Percentiles rank a stretch among this genome's conserved stretches.
These are phyloP conservation scores for Xylaria sp. DNA, from an alignment of 495 filamentous ascomycete genomes.

Conservation along the genomic window DNA sequence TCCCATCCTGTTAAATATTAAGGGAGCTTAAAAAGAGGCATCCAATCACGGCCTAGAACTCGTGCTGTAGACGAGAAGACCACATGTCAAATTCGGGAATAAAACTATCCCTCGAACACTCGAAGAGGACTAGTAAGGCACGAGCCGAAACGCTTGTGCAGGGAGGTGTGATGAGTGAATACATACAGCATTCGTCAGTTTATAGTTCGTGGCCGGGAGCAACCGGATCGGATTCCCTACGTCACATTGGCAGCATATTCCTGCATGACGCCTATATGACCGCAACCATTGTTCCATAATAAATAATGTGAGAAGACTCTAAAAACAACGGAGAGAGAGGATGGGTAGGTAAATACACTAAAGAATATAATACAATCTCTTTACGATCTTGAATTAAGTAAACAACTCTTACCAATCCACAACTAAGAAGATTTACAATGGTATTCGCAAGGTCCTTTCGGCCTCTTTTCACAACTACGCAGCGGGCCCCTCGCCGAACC, in stretches of 20 bases:
- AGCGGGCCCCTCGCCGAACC: background rate
- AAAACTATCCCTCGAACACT: background rate
- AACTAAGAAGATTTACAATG: background rate
- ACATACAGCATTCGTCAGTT: background rate
- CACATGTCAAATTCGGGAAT: background rate
- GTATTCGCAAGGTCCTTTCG: background rate
- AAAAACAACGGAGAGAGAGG: background rate
- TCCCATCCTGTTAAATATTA: too few species aligned
- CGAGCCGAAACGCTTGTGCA: too few species aligned
- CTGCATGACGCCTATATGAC: slow-evolving; percentile 25
- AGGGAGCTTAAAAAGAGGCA: too few species aligned
- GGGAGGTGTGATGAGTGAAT: background rate
- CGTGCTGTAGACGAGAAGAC: background rate
- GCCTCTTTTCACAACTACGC: background rate
- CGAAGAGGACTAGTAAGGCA: slow-evolving; percentile 14
- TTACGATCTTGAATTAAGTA: background rate
- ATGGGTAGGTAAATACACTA: background rate
- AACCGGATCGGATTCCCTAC: slow-evolving; percentile 11
- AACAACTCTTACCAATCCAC: background rate
- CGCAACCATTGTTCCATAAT: background rate
- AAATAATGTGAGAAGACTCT: background rate
- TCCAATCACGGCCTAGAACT: background rate
- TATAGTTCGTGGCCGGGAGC: background rate
- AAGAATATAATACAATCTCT: background rate
- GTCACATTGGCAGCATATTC: background rate